Evolutionary conservation across 208 protist species (phyloP), one percentile per base, ranked within the genome.

Genomic region (Trypanosoma scelopori): DNA sequence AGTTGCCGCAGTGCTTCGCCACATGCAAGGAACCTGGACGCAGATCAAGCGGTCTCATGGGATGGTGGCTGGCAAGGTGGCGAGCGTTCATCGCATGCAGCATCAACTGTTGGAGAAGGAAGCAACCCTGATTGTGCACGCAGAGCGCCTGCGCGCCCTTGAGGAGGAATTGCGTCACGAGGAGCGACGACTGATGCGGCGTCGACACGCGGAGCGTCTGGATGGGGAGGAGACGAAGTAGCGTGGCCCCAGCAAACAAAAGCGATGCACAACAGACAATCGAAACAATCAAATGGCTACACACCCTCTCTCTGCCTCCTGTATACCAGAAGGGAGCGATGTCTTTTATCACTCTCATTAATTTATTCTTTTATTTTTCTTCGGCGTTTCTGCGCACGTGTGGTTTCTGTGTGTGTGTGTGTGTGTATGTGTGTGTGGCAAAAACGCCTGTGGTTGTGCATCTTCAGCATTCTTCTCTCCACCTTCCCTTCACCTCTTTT

Each of bases 61-160:
- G 41, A 37, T 4, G 27, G 11, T 48, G 22, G 23, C 32, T 32
- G 37, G 9, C 2, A 23, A 47, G 3, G 32, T 37, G 27, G 55
- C 55, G 27, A 12, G 46, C 18, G 4, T 59, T 3, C 55, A 27
- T 20, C 55, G 37, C 7, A 30, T 32, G 22, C 57, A 30, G 39
- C 43, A 65, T 30, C 16, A 43, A 30, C 32, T 55, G 22, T 15
- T 46, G 25, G 5, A 55, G 18, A 39, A 45, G 30, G 59, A 65
- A 32, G 45, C 43, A n/a, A 18, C 9, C 16, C 16, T 65, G 18
- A 22, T 55, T n/a, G 59, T 55, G 16, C 59, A 65, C 7, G 59
- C 59, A 1, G 59, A 65, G 30, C 45, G 59, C 16, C 32, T 65
- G 32, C 39, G 59, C 18, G 59, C 48, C 7, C 59, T 65, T 3